Evolutionary conservation across 805 yeast species (phyloP), one percentile per base, ranked within the genome.

Genomic region (Yarrowia keelungensis): DNA sequence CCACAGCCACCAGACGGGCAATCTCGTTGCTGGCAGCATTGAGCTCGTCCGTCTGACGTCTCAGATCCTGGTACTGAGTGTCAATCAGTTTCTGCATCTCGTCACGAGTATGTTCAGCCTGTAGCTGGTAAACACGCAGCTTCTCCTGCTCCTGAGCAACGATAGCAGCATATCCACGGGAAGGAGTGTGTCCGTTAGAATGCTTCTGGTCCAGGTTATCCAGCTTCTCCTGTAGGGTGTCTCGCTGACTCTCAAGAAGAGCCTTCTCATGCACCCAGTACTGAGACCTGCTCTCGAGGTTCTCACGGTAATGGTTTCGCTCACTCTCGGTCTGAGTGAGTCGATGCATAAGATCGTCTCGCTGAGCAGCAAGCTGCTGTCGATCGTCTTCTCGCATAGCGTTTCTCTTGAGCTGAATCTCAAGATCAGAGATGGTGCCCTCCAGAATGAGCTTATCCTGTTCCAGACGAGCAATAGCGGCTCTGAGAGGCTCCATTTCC

Each of bases 81-180:
- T 59, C 65, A 45, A 59, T 59, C 42, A 59, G 51, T 35, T 59
- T 59, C 65, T 59, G 65, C 65, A 59, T 59, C 42, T 59, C 51
- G 32, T 35, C 42, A 26, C 51, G 65, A 2, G 42, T 45, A 12
- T 59, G 51, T 16, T 59, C 65, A 14, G 51, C 51, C 42, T 59
- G 65, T 8, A 59, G 26, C 35, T 59, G 50, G 35, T 59, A 59
- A 5, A 59, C 19, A 10, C 65, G 65, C 51, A 59, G 47, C 38
- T 47, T 62, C 47, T 62, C 67, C n/a, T 62, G 67, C 47, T 62
- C 67, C 47, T 62, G 46, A 8, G 56, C 46, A 14, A 62, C 56
- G 22, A 62, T 47, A 10, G 56, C 56, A 8, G 67, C 54, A 5
- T 39, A 49, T 8, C 67, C 67, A 11, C 56, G 22, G 7, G 67